Percentiles rank a stretch among this genome's conserved stretches.
Conservation (phyloP, 1,139 yeast species). For the Suhomyces guaymorum region DNA sequence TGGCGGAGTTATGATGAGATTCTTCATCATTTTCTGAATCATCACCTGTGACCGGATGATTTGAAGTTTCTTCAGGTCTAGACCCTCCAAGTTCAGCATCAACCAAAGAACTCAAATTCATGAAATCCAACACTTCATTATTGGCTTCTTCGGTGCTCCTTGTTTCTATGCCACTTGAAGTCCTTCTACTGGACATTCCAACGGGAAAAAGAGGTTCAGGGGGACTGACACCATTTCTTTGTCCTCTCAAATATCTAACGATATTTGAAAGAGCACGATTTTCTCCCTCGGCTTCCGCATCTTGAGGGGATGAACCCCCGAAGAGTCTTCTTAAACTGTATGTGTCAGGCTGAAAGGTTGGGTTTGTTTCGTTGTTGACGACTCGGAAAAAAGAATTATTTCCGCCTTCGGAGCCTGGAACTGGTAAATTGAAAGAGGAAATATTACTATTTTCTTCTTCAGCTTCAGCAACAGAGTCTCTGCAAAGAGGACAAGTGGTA, state of each 20-base stretch:
- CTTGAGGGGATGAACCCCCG: constrained; percentile 13
- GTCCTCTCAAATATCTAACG: constrained; percentile 24
- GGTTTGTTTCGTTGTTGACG: constrained; percentile 3
- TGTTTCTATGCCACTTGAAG: constrained; percentile 50
- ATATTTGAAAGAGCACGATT: constrained; percentile 27
- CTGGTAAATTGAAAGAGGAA: constrained; percentile 10
- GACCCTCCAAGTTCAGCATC: constrained; percentile 6
- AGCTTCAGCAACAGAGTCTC: constrained; percentile 50
- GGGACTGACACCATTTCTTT: constrained; percentile 8
- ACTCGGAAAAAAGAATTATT: constrained; percentile 3
- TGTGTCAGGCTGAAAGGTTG: no score
- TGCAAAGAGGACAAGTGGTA: constrained; percentile 79
- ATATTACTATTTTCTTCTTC: constrained; percentile 4
- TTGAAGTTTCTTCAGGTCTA: not conserved
- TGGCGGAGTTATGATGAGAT: no score
- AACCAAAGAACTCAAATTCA: constrained; percentile 29
- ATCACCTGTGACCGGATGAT: no score
- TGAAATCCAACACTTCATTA: constrained; percentile 27
- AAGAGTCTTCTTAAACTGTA: constrained; percentile 1
- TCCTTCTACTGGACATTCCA: constrained; percentile 56
- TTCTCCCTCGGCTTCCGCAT: constrained; percentile 11
- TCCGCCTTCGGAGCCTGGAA: constrained; percentile 5
- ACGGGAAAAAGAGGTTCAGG: constrained; percentile 39
- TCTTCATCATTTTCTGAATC: no score
- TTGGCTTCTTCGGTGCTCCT: constrained; percentile 11